Evolutionary conservation across 2,329 filamentous ascomycete genomes (phyloP).

Genomic region (Ceratocystis diversiconidia): DNA sequence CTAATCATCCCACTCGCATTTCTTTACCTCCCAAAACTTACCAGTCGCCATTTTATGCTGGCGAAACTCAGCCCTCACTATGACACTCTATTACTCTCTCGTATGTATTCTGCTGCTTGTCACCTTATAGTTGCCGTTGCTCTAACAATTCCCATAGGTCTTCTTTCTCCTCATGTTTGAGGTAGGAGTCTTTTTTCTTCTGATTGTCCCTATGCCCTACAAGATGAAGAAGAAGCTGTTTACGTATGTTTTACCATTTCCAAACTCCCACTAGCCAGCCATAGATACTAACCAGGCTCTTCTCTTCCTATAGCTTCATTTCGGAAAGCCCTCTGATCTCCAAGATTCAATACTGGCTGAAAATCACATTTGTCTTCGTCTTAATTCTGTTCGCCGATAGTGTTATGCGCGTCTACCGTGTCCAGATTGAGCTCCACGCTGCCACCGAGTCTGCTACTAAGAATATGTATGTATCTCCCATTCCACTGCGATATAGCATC

Average conservation of each 20-base stretch:
- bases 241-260: conserved; percentile 33
- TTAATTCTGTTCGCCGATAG: conserved; percentile 96
- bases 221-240: conserved; percentile 74
- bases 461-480: conserved; percentile 28
- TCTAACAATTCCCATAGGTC: conserved; percentile 39
- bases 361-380: conserved; percentile 99
- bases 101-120: conserved; percentile 25
- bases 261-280: neutral
- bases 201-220: conserved; percentile 82
- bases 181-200: conserved; percentile 67
- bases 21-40: neutral
- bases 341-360: conserved; percentile 92
- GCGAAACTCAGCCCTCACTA: conserved; percentile 24
- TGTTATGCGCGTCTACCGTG: conserved; percentile 88
- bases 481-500: neutral
- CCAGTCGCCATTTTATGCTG: neutral
- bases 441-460: conserved; percentile 46
- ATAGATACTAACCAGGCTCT: conserved; percentile 2
- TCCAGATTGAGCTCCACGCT: conserved; percentile 72
- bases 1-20: neutral
- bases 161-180: conserved; percentile 71
- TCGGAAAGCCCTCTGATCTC: conserved; percentile 73
- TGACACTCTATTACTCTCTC: conserved; percentile 46
- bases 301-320: conserved; percentile 55
- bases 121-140: neutral